Conservation (phyloP, 2,329 filamentous ascomycete species). For the Calycina marina region DNA sequence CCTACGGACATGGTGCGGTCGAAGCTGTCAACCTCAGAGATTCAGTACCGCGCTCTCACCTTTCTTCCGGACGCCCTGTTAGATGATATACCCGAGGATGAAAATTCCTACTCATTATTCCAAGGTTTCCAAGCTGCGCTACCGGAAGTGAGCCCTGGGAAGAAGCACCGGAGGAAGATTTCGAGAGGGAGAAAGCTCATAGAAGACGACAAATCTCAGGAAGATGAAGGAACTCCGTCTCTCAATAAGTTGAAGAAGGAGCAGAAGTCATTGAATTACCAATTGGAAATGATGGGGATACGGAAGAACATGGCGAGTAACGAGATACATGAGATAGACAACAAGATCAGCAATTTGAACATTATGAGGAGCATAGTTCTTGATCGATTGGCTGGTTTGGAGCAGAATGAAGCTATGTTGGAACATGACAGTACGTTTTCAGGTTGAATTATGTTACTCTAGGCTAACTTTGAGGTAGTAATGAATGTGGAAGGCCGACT, state of each 20-base stretch:
- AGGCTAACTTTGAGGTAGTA: constrained; percentile 28
- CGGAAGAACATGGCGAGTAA: constrained; percentile 96
- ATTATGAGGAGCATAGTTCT: constrained; percentile 87
- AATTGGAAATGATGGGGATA: constrained; percentile 79
- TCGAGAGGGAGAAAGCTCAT: constrained; percentile 67
- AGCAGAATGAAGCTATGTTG: constrained; percentile 79
- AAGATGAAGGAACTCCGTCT: constrained; percentile 44
- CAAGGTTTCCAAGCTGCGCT: constrained; percentile 90
- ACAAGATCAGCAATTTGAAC: constrained; percentile 85
- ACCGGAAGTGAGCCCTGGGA: constrained; percentile 54
- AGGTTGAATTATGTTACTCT: neutral
- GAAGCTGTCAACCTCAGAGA: constrained; percentile 79
- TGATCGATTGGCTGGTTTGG: constrained; percentile 69
- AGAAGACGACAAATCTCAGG: constrained; percentile 40
- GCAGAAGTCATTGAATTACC: constrained; percentile 64
- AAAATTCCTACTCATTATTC: constrained; percentile 82
- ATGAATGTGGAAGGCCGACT: constrained; percentile 46
- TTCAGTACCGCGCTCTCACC: constrained; percentile 81
- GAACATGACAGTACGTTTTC: constrained; percentile 57
- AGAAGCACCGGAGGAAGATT: constrained; percentile 51
- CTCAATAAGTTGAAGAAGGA: constrained; percentile 67
- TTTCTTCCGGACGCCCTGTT: constrained; percentile 85
- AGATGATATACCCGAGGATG: constrained; percentile 72
- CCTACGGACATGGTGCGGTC: constrained; percentile 91
- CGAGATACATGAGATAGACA: constrained; percentile 92